Evolutionary conservation across 768 basidiomycete genomes (phyloP), one percentile per base, ranked within the genome.

Genomic region (Termitomyces sp.): DNA sequence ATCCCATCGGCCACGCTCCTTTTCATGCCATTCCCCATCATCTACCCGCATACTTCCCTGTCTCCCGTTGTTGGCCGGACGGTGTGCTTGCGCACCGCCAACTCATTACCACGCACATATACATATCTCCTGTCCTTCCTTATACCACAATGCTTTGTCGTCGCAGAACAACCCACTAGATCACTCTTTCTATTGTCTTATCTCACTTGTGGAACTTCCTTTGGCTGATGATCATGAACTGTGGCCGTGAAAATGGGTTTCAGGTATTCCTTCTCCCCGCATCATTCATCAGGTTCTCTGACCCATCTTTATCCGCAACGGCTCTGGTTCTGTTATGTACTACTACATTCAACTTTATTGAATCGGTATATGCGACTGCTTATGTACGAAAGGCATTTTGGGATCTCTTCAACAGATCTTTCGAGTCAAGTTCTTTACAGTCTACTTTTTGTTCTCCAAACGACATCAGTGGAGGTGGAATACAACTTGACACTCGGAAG

Each of bases 161-260:
- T 63, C 54, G 60, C 64, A 66, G 47, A 62, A 43, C 59, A 55
- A 58, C 53, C 49, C 58, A 61, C 59, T 66, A 68, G 65, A 68
- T 64, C 60, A 53, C 54, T 65, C 56, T 10, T 62, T 60, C 55
- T 62, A 57, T 60, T 62, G 42, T n/a, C 30, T 52, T 42, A 26
- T 47, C 26, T 27, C 37, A 53, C 44, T 39, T 30, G 50, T 43
- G 51, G 50, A 57, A 44, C 27, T 53, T 20, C n/a, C 2, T 46
- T 26, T 16, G 48, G 30, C 1, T 20, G 30, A 32, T 13, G 13
- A 22, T 36, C 36, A n/a, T 51, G 24, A 49, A 10, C 1, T 33
- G 5, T 32, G 33, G 10, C 22, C 12, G 33, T 26, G 14, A 33
- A 30, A n/a, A 22, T 9, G 20, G 20, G 14, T 34, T 22, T 49